phyloP scores from a whole-genome alignment of 2,329 filamentous ascomycete species.

The Pezicula rhizophila region DNA sequence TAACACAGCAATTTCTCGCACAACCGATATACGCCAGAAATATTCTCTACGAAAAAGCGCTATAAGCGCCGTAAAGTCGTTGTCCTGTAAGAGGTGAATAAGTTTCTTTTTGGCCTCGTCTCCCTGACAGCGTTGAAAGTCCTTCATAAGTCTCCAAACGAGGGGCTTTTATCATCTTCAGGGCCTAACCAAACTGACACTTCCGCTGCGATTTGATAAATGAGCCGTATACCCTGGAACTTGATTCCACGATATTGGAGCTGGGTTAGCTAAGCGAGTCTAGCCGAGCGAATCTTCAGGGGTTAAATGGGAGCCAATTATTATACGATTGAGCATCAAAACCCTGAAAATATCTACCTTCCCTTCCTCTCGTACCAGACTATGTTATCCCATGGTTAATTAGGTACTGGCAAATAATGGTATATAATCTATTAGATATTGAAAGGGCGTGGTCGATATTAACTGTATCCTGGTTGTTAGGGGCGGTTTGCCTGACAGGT shows the following conservation, averaged over 20 bases:
- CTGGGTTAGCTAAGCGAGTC: too few relatives aligned
- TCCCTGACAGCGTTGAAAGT: neutral
- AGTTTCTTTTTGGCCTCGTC: neutral
- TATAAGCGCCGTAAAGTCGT: constrained; percentile 7
- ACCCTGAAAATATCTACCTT: too few relatives aligned
- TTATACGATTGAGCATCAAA: too few relatives aligned
- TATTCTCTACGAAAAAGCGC: constrained; percentile 6
- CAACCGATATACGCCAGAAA: constrained; percentile 11
- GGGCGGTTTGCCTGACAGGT: too few relatives aligned
- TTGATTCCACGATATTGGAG: neutral
- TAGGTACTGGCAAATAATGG: too few relatives aligned
- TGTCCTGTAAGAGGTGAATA: neutral
- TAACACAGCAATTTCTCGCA: constrained; percentile 7
- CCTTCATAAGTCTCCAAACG: constrained; percentile 2
- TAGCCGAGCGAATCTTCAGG: too few relatives aligned
- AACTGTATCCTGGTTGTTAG: too few relatives aligned
- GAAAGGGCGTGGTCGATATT: too few relatives aligned
- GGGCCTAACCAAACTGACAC: constrained; percentile 7
- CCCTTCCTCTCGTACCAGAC: too few relatives aligned
- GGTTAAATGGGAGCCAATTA: too few relatives aligned
- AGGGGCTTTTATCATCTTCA: neutral
- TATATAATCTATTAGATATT: too few relatives aligned
- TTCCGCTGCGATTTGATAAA: constrained; percentile 5
- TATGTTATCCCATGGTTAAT: too few relatives aligned
- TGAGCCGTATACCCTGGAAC: constrained; percentile 5